These are phyloP conservation scores for Marchantia polymorpha DNA, from an alignment of 225 moss, liverwort and hornwort genomes.

Conservation along the genomic window DNA sequence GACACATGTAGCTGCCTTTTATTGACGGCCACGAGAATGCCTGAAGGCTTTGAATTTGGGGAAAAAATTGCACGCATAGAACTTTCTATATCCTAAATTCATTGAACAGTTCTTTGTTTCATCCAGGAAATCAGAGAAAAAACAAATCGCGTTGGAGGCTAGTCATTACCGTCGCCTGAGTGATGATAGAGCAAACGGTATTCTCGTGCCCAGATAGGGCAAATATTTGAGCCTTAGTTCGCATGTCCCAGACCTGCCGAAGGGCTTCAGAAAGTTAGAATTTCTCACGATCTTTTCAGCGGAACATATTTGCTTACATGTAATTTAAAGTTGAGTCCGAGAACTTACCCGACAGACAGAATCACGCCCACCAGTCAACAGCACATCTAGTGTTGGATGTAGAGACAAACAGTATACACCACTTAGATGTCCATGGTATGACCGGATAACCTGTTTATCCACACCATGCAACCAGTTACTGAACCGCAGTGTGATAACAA, in stretches of 20 bases:
- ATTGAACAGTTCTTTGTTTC: neutral
- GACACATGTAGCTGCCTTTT: slow-evolving; percentile 1
- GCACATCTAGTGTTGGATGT: slow-evolving; percentile 92
- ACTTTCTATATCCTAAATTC: no score
- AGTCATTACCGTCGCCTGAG: slow-evolving; percentile 79
- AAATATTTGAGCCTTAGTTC: slow-evolving; percentile 94
- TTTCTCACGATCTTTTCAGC: neutral
- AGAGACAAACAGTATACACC: slow-evolving; percentile 96
- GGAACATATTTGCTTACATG: neutral
- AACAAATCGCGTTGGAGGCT: neutral
- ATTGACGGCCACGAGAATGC: neutral
- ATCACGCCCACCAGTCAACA: slow-evolving; percentile 97
- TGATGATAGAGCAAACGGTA: slow-evolving; percentile 96
- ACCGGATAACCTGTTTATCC: slow-evolving; percentile 74
- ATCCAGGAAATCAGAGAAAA: neutral
- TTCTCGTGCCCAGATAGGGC: slow-evolving; percentile 97
- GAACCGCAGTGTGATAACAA: neutral
- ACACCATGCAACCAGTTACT: neutral
- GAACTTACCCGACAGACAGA: slow-evolving; percentile 88
- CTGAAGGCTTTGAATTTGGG: neutral
- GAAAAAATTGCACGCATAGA: neutral
- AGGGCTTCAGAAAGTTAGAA: neutral
- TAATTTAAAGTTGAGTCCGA: neutral
- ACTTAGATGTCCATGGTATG: slow-evolving; percentile 97
- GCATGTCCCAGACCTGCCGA: slow-evolving; percentile 98